phyloP scores from a whole-genome alignment of 306 rosid species.

The Alnus rubra region DNA sequence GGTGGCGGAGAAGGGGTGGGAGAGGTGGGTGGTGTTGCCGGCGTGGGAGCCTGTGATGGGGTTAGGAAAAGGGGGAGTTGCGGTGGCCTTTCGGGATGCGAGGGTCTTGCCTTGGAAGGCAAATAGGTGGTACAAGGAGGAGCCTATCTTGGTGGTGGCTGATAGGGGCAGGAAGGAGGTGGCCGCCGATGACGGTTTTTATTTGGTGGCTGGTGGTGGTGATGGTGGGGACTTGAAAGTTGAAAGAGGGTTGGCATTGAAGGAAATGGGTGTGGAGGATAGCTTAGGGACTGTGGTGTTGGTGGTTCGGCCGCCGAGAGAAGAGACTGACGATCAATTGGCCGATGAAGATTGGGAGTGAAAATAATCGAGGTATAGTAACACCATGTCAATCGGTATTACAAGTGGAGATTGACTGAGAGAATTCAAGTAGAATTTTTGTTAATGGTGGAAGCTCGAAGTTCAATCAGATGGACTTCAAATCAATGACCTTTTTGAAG shows the following conservation, averaged over 20 bases:
- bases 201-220: slow-evolving; percentile 43
- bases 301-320: slow-evolving; percentile 86
- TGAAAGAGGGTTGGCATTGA: slow-evolving; percentile 65
- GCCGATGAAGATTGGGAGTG: slow-evolving; percentile 87
- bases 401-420: slow-evolving; percentile 23
- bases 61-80: slow-evolving; percentile 63
- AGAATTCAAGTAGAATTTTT: background rate
- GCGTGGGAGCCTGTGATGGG: slow-evolving; percentile 59
- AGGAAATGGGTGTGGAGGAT: slow-evolving; percentile 48
- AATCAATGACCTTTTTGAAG: background rate
- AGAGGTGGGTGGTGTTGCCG: slow-evolving; percentile 81
- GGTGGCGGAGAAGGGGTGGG: slow-evolving; percentile 83
- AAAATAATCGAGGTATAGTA: background rate
- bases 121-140: slow-evolving; percentile 80
- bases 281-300: slow-evolving; percentile 65
- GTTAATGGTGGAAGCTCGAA: slow-evolving; percentile 12
- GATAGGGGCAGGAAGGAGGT: slow-evolving; percentile 57
- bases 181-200: slow-evolving; percentile 63
- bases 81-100: slow-evolving; percentile 68
- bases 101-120: slow-evolving; percentile 83
- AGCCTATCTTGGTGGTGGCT: slow-evolving; percentile 75
- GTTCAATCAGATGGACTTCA: slow-evolving; percentile 11
- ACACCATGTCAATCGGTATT: slow-evolving; percentile 15
- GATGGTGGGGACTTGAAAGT: slow-evolving; percentile 53
- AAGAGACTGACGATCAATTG: slow-evolving; percentile 50